Conservation (phyloP, 768 basidiomycete species). For the Scleroderma bovista region DNA sequence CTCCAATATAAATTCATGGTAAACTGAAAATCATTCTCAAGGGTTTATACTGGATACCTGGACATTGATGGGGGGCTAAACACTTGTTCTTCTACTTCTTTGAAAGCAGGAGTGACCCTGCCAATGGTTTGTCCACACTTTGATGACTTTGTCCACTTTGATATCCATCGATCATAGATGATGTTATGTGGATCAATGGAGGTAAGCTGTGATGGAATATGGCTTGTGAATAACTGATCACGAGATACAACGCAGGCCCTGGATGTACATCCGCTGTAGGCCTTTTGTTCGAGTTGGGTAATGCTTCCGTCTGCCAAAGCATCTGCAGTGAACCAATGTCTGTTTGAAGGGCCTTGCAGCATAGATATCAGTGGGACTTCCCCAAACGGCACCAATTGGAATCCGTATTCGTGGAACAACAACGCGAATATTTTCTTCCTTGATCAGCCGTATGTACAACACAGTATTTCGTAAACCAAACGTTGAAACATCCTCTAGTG, state of each 20-base stretch:
- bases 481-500: slow-evolving; percentile 28
- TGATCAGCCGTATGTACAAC: no score
- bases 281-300: slow-evolving; percentile 59
- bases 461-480: slow-evolving; percentile 15
- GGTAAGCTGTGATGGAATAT: no score
- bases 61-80: slow-evolving; percentile 46
- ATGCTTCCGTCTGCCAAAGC: no score
- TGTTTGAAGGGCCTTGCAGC: no score
- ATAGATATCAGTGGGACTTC: no score
- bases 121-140: slow-evolving; percentile 22
- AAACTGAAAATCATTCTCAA: slow-evolving; percentile 6
- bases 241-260: slow-evolving; percentile 38
- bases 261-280: slow-evolving; percentile 51
- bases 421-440: no score
- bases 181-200: slow-evolving; percentile 71
- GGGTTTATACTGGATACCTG: slow-evolving; percentile 43
- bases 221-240: not conserved
- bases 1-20: not conserved
- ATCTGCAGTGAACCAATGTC: no score
- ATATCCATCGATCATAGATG: slow-evolving; percentile 32
- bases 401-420: no score
- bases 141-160: no score
- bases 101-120: slow-evolving; percentile 45
- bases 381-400: no score
- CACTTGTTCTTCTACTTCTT: slow-evolving; percentile 60